phyloP scores from a whole-genome alignment of 345 rosid genomes.

The Pugionium cornutum region DNA sequence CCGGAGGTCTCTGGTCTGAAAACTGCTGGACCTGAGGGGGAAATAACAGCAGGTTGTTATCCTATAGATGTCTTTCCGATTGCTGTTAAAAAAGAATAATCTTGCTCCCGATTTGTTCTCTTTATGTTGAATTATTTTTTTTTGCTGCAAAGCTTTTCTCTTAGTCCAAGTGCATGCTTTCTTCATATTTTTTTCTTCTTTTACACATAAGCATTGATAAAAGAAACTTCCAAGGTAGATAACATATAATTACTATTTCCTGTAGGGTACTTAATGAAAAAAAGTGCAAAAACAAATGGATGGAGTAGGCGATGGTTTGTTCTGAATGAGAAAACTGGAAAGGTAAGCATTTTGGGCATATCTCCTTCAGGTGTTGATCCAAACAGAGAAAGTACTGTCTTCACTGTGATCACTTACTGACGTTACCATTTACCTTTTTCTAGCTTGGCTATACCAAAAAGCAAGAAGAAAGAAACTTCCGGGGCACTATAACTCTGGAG shows the following conservation, averaged over 20 bases:
- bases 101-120: background rate
- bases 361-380: constrained; percentile 17
- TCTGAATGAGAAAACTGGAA: constrained; percentile 92
- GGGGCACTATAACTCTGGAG: constrained; percentile 94
- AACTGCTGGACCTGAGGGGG: constrained; percentile 91
- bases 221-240: constrained; percentile 14
- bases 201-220: constrained; percentile 10
- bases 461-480: constrained; percentile 91
- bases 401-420: constrained; percentile 14
- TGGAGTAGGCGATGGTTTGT: constrained; percentile 99
- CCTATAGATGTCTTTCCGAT: constrained; percentile 14
- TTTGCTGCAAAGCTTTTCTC: constrained; percentile 12
- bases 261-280: constrained; percentile 90
- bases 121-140: constrained; percentile 8
- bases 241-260: constrained; percentile 21
- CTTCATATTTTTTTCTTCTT: background rate
- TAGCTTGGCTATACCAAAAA: constrained; percentile 98
- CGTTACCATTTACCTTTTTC: constrained; percentile 31
- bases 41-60: constrained; percentile 89
- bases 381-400: constrained; percentile 12
- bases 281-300: constrained; percentile 86
- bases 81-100: background rate
- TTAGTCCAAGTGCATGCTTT: constrained; percentile 9
- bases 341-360: constrained; percentile 53
- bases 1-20: constrained; percentile 80